Evolutionary conservation across 306 rosid genomes (phyloP).

Genomic region (Citrullus amarus): DNA sequence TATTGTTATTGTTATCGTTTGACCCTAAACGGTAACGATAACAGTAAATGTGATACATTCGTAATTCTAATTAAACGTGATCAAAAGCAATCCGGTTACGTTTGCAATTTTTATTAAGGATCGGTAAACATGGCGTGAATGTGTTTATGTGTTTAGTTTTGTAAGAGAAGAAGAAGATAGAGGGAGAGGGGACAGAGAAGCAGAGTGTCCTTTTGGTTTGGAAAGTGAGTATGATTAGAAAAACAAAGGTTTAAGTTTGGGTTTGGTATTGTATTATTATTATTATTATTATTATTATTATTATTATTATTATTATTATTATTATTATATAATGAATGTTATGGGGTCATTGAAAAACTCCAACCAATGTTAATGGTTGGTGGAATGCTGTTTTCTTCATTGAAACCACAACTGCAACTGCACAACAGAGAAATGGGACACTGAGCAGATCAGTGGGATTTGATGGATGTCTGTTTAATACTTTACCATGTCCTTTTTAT

Average conservation of each 20-base stretch:
- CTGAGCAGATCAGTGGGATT: not conserved
- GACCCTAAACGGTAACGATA: too few relatives aligned
- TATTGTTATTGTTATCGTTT: too few relatives aligned
- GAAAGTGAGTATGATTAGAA: not conserved
- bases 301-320: not conserved
- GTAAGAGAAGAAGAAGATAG: not conserved
- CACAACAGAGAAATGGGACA: not conserved
- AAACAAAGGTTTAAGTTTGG: not conserved
- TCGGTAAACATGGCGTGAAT: too few relatives aligned
- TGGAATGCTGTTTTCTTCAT: not conserved
- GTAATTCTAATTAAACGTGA: too few relatives aligned
- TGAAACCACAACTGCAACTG: not conserved
- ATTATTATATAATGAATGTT: not conserved
- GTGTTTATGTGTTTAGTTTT: not conserved
- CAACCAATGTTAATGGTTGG: not conserved
- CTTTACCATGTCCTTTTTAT: not conserved
- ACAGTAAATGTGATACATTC: too few relatives aligned
- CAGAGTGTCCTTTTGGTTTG: not conserved
- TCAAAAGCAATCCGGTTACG: too few relatives aligned
- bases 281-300: not conserved
- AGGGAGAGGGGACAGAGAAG: not conserved
- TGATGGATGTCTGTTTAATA: not conserved
- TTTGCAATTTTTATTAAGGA: too few relatives aligned
- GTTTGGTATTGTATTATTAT: not conserved
- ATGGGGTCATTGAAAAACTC: not conserved